Evolutionary conservation across 129 eudicot genomes (phyloP), one percentile per base, ranked within the genome.

Genomic region (Lonicera japonica): DNA sequence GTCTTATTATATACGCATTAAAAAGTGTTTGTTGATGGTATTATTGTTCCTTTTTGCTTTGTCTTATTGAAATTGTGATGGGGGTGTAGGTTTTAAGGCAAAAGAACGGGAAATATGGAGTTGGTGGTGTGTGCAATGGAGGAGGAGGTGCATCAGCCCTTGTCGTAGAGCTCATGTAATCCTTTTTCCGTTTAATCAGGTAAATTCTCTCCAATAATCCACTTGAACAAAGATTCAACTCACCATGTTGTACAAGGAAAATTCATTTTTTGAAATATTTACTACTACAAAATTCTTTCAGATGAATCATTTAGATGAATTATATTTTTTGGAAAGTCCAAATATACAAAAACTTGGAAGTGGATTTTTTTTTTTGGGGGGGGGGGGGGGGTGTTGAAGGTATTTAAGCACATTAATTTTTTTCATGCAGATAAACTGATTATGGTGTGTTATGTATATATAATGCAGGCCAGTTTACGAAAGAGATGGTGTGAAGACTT

Each of bases 81-180:
- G 48, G 65, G 16, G 56, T 73, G 64, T 66, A 91, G 97, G 97
- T 91, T n/a, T 71, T 91, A 73, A 82, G 67, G 83, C 94, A 87
- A 77, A 91, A 87, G 74, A 80, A 85, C 18, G 98, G 90, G 10
- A 87, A 82, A 80, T 82, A 82, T 46, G 98, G 98, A 56, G 95
- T 87, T 29, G 98, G 82, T 64, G 98, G 90, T 75, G 96, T 91
- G 65, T 91, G 98, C 83, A 91, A 91, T 48, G 98, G 98, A 53
- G 98, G 98, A 62, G 98, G 98, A 5, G 98, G 98, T 61, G 98
- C 98, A 57, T 91, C 98, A 0, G 95, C 98, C 45, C 80, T 91
- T 0, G 98, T 91, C 25, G 81, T 91, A 58, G 98, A 91, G 80
- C 88, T 87, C 54, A 40, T 82, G 61, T 91, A 80, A 82, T 65